These are phyloP conservation scores for Oryza longistaminata DNA, from an alignment of 176 grass and related monocot species.

Conservation along the genomic window DNA sequence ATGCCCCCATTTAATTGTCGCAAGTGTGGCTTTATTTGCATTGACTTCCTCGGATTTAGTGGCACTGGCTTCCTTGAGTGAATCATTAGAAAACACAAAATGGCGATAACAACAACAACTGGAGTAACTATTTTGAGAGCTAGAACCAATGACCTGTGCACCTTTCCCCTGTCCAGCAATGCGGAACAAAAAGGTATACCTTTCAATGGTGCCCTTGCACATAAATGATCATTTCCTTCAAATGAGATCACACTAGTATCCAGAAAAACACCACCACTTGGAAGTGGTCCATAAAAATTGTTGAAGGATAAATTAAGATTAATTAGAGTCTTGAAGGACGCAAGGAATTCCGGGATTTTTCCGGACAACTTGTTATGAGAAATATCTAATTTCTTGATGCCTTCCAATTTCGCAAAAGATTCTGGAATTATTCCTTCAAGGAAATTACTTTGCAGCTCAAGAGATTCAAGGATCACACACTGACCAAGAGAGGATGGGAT, in stretches of 20 bases:
- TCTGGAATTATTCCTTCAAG: constrained; percentile 53
- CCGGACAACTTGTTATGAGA: constrained; percentile 54
- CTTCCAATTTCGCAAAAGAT: constrained; percentile 39
- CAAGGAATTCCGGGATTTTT: constrained; percentile 43
- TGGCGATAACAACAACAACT: too few relatives aligned
- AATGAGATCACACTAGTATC: not conserved
- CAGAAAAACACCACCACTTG: constrained; percentile 23
- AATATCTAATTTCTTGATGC: constrained; percentile 44
- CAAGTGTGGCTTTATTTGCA: too few relatives aligned
- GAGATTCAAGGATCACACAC: constrained; percentile 44
- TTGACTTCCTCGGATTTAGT: too few relatives aligned
- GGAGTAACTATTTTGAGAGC: too few relatives aligned
- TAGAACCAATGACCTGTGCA: too few relatives aligned
- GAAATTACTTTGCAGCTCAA: constrained; percentile 46
- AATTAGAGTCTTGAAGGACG: not conserved
- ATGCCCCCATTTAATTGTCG: not conserved
- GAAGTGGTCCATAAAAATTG: constrained; percentile 38
- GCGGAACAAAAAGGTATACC: constrained; percentile 21
- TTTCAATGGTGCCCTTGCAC: not conserved
- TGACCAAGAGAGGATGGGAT: constrained; percentile 48
- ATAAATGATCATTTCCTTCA: constrained; percentile 42
- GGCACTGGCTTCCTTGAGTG: too few relatives aligned
- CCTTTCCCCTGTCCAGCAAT: not conserved
- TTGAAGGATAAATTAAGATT: constrained; percentile 56
- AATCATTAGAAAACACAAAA: too few relatives aligned